Base-by-base conservation (phyloP, 805 yeast species). In the Wickerhamiella kurtzmanii region DNA sequence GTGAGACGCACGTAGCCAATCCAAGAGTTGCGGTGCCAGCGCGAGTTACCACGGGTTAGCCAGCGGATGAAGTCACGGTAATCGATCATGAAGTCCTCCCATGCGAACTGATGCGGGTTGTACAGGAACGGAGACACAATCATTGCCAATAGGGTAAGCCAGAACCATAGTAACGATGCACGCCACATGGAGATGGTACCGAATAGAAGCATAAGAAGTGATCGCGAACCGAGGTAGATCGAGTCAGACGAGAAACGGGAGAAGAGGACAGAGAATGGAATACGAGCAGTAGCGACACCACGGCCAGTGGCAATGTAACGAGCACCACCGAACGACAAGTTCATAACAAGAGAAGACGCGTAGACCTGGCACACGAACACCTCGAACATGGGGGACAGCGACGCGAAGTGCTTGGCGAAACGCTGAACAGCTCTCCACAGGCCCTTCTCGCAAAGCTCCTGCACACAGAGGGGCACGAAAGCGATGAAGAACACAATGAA, bases 61-160 rank as follows among this genome's bases (percentile, higher is more conserved):
- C 96, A 88, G 49, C 81, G 71, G 60, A 88, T 80, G 68, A 76
- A 92, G 62, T 86, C 95, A 66, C 95, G 78, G 76, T 92, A 92
- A 66, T 92, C 98, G 64, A 89, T 78, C 69, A 89, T 86, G 77
- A 82, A 89, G 68, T 88, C 96, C 63, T 80, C 83, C 88, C 94
- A 82, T 44, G 96, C 79, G 66, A 88, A 92, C 72, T 92, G 97
- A 69, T 89, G 96, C 43, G 98, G 98, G 69, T 92, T 92, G 77
- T 86, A 92, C 51, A 92, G 62, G 65, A 89, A 87, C 60, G 98
- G 98, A 43, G 97, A 81, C 57, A 86, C 77, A 69, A 86, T 75
- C 69, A 92, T 74, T 2, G 97, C 84, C 43, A 87, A 73, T 57
- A 87, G 71, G 17, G 95, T 82, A 50, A 92, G 81, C 96, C 97